A percentile compares a stretch with the other conserved stretches of the same genome.
Evolutionary conservation across 805 yeast genomes (phyloP).

Genomic region (Clavispora fructus): DNA sequence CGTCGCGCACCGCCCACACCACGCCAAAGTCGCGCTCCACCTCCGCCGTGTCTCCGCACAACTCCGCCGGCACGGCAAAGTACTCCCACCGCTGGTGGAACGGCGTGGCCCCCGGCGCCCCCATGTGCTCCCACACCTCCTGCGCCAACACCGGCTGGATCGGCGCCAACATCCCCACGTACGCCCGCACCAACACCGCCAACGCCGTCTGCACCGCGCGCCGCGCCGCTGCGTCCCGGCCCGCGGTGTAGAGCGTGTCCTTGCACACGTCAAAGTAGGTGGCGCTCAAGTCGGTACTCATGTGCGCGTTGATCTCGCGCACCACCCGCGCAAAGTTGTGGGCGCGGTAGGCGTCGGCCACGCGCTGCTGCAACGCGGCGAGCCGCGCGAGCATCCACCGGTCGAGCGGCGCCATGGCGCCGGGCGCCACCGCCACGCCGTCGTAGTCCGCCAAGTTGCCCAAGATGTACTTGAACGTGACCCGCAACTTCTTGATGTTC

Average conservation of each 20-base stretch:
- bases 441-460: constrained; percentile 61
- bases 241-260: constrained; percentile 78
- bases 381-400: constrained; percentile 56
- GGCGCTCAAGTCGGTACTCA: constrained; percentile 74
- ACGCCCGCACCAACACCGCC: constrained; percentile 50
- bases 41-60: constrained; percentile 24
- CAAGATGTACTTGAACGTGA: constrained; percentile 72
- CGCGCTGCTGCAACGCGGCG: constrained; percentile 37
- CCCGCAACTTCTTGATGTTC: constrained; percentile 71
- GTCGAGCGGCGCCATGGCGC: constrained; percentile 45
- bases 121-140: constrained; percentile 74
- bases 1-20: constrained; percentile 45
- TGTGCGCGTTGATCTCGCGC: constrained; percentile 61
- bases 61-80: constrained; percentile 24
- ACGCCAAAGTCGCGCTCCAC: constrained; percentile 41
- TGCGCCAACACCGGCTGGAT: constrained; percentile 80
- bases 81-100: constrained; percentile 14
- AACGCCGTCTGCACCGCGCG: constrained; percentile 65
- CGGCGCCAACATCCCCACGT: constrained; percentile 70
- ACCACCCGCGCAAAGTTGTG: constrained; percentile 69
- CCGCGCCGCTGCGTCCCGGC: constrained; percentile 42
- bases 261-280: constrained; percentile 82
- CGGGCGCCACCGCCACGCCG: constrained; percentile 29
- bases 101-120: constrained; percentile 17
- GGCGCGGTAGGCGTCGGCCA: constrained; percentile 42